Percentiles rank a stretch among this genome's conserved stretches.
phyloP scores from a whole-genome alignment of 139 green algal genomes.

The Micractinium conductrix region DNA sequence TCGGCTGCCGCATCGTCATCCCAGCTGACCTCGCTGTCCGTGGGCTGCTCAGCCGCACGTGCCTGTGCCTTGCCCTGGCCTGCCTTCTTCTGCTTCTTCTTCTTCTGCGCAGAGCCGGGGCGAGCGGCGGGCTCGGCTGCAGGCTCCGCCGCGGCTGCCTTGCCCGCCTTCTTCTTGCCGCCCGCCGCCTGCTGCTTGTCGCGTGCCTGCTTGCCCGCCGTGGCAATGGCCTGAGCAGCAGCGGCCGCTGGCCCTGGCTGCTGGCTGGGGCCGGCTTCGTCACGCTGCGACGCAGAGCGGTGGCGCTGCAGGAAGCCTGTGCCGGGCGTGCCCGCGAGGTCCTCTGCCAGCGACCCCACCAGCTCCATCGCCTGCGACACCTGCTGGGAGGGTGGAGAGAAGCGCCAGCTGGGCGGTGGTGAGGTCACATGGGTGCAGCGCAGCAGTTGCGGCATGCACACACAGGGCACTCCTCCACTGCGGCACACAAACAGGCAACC shows the following conservation, averaged over 20 bases:
- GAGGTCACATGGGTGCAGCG: background rate
- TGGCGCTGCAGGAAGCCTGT: background rate
- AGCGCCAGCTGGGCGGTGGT: background rate
- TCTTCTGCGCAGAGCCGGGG: background rate
- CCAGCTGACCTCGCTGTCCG: background rate
- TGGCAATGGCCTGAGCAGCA: background rate
- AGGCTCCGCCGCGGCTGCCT: constrained; percentile 4
- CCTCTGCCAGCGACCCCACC: constrained; percentile 25
- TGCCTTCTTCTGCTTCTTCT: background rate
- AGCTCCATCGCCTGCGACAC: constrained; percentile 25
- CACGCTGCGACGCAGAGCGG: background rate
- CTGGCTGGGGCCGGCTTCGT: background rate
- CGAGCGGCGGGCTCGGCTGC: background rate
- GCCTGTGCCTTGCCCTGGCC: background rate
- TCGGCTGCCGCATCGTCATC: constrained; percentile 11
- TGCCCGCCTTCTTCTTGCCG: constrained; percentile 1
- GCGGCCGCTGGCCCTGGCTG: background rate
- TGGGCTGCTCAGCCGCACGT: background rate
- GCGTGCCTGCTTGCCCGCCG: background rate
- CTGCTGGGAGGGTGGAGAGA: background rate
- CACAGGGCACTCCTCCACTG: background rate
- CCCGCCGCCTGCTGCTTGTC: constrained; percentile 9
- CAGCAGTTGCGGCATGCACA: background rate
- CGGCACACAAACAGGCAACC: background rate
- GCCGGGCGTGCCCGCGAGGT: constrained; percentile 26